These are phyloP conservation scores for Dissophora globulifera DNA, from an alignment of 192 early-diverging fungal genomes.

Conservation along the genomic window DNA sequence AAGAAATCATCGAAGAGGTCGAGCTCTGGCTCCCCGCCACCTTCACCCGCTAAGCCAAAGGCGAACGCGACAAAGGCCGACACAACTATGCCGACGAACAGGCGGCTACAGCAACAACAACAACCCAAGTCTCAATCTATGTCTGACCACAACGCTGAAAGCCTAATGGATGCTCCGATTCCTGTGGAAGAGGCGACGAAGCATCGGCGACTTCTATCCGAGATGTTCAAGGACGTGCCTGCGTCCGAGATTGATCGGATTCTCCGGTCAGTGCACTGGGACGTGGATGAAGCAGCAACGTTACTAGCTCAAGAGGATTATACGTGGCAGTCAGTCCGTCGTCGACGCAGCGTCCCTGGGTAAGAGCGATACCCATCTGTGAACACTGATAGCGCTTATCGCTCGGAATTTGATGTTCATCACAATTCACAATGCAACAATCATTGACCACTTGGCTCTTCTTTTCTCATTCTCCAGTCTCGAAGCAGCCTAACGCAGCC, in stretches of 20 bases:
- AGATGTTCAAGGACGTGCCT: conserved; percentile 29
- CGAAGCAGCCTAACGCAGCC: too few species aligned
- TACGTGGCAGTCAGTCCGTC: conserved; percentile 19
- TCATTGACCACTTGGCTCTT: too few species aligned
- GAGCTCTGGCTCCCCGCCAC: conserved; percentile 2
- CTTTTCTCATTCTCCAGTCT: too few species aligned
- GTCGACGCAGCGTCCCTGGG: conserved; percentile 5
- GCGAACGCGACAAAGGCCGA: not conserved
- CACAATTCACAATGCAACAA: too few species aligned
- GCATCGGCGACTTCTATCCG: conserved; percentile 1
- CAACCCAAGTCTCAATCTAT: too few species aligned
- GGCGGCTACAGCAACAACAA: not conserved
- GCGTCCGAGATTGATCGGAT: conserved; percentile 20
- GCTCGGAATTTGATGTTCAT: too few species aligned
- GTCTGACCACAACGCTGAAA: too few species aligned
- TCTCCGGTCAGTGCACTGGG: conserved; percentile 9
- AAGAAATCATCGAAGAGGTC: conserved; percentile 10
- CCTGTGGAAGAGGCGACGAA: conserved; percentile 7
- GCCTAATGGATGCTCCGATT: not conserved
- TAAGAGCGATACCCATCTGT: not conserved
- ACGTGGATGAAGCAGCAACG: conserved; percentile 7
- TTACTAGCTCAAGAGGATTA: conserved; percentile 16
- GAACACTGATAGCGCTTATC: too few species aligned
- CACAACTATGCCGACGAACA: too few species aligned
- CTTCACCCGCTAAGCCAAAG: conserved; percentile 1